phyloP scores from a whole-genome alignment of 768 basidiomycete species.

The Russula sp. region DNA sequence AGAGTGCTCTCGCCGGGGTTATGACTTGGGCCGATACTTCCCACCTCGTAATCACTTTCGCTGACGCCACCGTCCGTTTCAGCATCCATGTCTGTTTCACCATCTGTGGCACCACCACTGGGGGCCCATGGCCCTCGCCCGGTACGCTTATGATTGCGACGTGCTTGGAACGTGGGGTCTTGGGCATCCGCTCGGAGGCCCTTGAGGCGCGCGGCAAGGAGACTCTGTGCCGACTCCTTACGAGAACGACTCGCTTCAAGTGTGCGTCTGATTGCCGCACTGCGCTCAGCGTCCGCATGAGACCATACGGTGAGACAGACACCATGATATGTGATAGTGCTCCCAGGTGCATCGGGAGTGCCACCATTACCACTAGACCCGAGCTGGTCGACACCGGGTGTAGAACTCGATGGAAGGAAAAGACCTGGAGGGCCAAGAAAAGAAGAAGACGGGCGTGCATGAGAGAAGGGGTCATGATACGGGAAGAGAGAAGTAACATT shows the following conservation, averaged over 20 bases:
- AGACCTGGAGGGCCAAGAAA: slow-evolving; percentile 74
- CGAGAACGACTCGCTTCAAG: slow-evolving; percentile 71
- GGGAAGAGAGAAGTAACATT: slow-evolving; percentile 67
- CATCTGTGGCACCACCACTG: slow-evolving; percentile 45
- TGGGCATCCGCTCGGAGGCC: slow-evolving; percentile 46
- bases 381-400: slow-evolving; percentile 20
- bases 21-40: slow-evolving; percentile 66
- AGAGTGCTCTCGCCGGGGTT: slow-evolving; percentile 83
- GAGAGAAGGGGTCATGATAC: slow-evolving; percentile 68
- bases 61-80: slow-evolving; percentile 69
- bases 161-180: slow-evolving; percentile 54
- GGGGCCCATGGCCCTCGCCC: slow-evolving; percentile 66
- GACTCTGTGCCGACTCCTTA: slow-evolving; percentile 72
- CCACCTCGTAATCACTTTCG: slow-evolving; percentile 81
- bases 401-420: slow-evolving; percentile 31
- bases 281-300: slow-evolving; percentile 85
- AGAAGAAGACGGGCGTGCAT: slow-evolving; percentile 66
- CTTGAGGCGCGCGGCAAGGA: slow-evolving; percentile 61
- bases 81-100: slow-evolving; percentile 64
- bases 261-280: slow-evolving; percentile 74
- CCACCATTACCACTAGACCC: background rate
- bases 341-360: slow-evolving; percentile 25
- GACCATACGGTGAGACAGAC: slow-evolving; percentile 95
- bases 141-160: slow-evolving; percentile 47
- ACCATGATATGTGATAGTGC: slow-evolving; percentile 73